Base-by-base conservation (phyloP, 192 early-diverging fungal species). In the Coemansia sp. region DNA sequence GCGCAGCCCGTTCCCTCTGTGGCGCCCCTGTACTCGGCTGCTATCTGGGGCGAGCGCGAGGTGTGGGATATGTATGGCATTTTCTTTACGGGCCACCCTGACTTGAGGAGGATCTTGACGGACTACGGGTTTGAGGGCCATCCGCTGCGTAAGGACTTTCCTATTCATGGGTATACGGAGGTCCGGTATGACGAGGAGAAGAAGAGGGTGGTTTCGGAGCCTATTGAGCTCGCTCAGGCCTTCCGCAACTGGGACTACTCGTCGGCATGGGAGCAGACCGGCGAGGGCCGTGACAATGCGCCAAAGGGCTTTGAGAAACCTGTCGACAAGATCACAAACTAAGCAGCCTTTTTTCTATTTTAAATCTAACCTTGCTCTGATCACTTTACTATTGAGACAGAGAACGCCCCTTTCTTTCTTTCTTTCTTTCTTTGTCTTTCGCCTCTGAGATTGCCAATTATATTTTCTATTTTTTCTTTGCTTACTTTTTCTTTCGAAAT, bases 71-170 rank as follows among this genome's bases (percentile, higher is more conserved):
- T 99, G 97, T 99, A 89, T 69, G 97, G 97, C 59, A 87, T 99
- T 47, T 95, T 95, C 79, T 99, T 99, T 73, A 85, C 87, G 0
- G 92, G 89, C 43, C 97, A 99, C 72, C 97, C 97, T 8, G 97
- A 99, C 84, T 77, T 99, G 76, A 79, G 97, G 50, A 85, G 97
- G 42, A 98, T 99, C 70, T 88, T 99, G 79, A 96, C 94, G 50
- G 95, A 97, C 80, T 99, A 99, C 71, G 97, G 97, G 25, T 99
- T 98, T 61, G 95, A 99, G 83, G 97, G 95, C 12, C 88, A 93
- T 69, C 91, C 91, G 66, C 60, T 99, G 71, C 85, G 97, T 64
- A 99, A 99, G 86, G 97, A 99, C 68, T 99, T 99, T 85, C 97
- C 97, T 50, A 85, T 99, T 42, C 95, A 93, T 36, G 95, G 97